These are phyloP conservation scores for Vitis rupestris DNA, from an alignment of 164 flowering plant species.

Conservation along the genomic window DNA sequence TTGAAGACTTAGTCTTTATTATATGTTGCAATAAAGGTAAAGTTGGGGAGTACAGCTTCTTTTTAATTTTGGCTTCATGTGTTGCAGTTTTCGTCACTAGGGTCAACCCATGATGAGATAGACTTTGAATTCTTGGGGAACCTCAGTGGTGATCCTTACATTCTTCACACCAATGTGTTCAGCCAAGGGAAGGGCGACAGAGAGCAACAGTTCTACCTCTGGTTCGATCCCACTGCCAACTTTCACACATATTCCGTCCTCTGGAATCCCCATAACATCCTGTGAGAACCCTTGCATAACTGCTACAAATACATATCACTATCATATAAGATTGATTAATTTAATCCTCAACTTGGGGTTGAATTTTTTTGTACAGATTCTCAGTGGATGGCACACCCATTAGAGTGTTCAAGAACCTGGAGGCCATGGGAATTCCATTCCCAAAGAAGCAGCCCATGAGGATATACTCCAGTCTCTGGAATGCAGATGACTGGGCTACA, in stretches of 20 bases:
- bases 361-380: not conserved
- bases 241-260: slow-evolving; percentile 18
- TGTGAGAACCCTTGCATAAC: slow-evolving; percentile 1
- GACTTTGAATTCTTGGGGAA: too few relatives aligned
- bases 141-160: too few relatives aligned
- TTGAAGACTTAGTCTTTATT: too few relatives aligned
- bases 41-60: too few relatives aligned
- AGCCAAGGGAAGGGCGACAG: slow-evolving; percentile 14
- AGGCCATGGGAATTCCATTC: slow-evolving; percentile 9
- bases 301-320: not conserved
- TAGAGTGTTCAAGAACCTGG: slow-evolving; percentile 18
- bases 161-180: not conserved
- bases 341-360: too few relatives aligned
- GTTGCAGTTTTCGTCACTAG: too few relatives aligned
- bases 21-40: too few relatives aligned
- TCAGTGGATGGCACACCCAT: slow-evolving; percentile 7
- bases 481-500: slow-evolving; percentile 9
- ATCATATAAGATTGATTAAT: too few relatives aligned
- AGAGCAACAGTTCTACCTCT: slow-evolving; percentile 15
- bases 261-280: slow-evolving; percentile 10
- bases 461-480: slow-evolving; percentile 16
- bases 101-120: too few relatives aligned
- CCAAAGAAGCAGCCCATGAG: slow-evolving; percentile 19
- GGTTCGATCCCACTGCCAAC: slow-evolving; percentile 17
- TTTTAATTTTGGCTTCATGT: too few relatives aligned